Percentiles rank a stretch among this genome's conserved stretches.
Evolutionary conservation across 2,329 filamentous ascomycete species (phyloP).

Genomic region (Aspergillus costaricaensis): DNA sequence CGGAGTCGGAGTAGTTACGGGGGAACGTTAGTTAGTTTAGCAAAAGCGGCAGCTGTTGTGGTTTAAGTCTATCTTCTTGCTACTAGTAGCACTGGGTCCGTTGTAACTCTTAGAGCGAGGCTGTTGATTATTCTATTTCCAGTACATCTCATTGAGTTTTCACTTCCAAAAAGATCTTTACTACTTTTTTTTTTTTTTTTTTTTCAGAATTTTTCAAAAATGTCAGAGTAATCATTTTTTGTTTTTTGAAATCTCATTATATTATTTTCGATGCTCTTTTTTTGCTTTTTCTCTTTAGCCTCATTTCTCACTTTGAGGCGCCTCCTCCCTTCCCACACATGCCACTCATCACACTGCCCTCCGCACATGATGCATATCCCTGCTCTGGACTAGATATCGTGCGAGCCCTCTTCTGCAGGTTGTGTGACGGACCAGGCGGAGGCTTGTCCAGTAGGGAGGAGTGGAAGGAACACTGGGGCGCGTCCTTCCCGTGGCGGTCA

Average conservation of each 20-base stretch:
- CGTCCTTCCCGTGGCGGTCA: conserved; percentile 8
- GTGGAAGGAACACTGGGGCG: not conserved
- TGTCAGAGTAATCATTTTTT: not conserved
- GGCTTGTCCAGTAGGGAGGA: conserved; percentile 2
- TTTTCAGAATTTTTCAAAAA: not conserved
- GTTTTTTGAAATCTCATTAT: not conserved
- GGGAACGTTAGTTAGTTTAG: not conserved
- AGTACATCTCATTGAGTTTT: not conserved
- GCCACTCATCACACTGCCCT: not conserved
- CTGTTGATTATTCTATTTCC: not conserved
- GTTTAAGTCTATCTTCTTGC: not conserved
- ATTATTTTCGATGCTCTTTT: not conserved
- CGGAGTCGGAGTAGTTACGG: not conserved
- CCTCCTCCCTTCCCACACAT: not conserved
- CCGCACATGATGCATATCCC: conserved; percentile 1
- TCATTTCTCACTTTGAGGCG: not conserved
- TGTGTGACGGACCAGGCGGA: conserved; percentile 3
- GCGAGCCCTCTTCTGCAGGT: conserved; percentile 2
- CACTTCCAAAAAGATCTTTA: not conserved
- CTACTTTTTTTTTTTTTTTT: not conserved
- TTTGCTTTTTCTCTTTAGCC: conserved; percentile 6
- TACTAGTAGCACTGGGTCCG: too few relatives aligned
- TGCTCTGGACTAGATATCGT: not conserved
- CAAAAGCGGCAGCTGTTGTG: not conserved
- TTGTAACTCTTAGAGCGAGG: not conserved